Base-by-base conservation (phyloP, 208 protist species). In the Wallacemonas rigidus region DNA sequence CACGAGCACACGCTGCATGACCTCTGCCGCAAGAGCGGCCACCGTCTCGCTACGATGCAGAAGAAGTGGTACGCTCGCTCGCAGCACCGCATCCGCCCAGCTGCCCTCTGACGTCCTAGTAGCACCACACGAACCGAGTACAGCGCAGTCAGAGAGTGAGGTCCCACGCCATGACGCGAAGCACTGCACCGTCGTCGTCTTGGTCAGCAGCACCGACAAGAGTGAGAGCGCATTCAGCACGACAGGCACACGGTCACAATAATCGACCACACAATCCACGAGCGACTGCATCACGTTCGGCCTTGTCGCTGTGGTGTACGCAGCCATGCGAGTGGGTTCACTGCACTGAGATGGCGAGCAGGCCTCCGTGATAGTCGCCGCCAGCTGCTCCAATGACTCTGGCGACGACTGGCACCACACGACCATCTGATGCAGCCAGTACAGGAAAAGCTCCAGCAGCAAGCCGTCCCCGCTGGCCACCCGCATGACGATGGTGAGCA, bases 391-490 rank as follows among this genome's bases (percentile, higher is more conserved):
- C 15, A 87, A 54, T 65, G 64, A 76, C 51, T 8, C 47, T 9
- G 82, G 79, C 3, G 51, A 48, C 11, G 9, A 35, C 3, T 57
- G 60, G 56, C 75, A 81, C 26, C 45, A 57, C 26, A 56, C 61
- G 63, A 75, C 79, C 2, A 84, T 48, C 45, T 77, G 75, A 53
- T 80, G 68, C 12, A 82, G 63, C n/a, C 81, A 55, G 51, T 80
- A 84, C 5, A 83, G 69, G 47, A 62, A 36, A 39, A 79, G 36
- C 64, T 87, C 82, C 40, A 84, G 67, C 40, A 65, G 43, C 38
- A 17, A 36, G 51, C 70, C 74, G 61, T 76, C 41, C 41, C 54
- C 67, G 14, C 74, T 63, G 8, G 71, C 70, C 55, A 71, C 12
- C 26, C n/a, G 44, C 26, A 17, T 54, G 62, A 43, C 77, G 43